These are phyloP conservation scores for Medicago ruthenica DNA, from an alignment of 306 rosid species.

Conservation along the genomic window DNA sequence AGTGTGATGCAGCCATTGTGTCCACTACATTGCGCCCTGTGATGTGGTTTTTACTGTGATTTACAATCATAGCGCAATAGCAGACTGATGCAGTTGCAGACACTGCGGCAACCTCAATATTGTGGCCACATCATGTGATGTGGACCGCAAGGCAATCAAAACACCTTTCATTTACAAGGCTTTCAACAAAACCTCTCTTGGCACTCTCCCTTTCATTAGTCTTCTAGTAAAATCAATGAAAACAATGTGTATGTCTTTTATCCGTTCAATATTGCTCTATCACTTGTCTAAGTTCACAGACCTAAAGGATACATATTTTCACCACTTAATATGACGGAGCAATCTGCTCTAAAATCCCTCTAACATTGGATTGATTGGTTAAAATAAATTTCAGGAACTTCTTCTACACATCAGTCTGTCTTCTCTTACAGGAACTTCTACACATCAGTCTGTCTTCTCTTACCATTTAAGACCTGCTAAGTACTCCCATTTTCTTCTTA, in stretches of 20 bases:
- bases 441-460: background rate
- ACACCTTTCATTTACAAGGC: background rate
- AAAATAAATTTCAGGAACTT: background rate
- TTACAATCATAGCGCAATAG: background rate
- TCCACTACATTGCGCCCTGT: background rate
- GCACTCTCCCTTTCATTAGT: background rate
- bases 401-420: background rate
- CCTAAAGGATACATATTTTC: conserved; percentile 8
- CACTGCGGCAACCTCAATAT: background rate
- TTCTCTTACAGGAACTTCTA: background rate
- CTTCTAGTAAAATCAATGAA: background rate
- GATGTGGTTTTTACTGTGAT: background rate
- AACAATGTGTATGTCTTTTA: background rate
- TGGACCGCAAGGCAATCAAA: background rate
- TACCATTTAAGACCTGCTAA: background rate
- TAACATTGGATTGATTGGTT: background rate
- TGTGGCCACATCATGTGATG: background rate
- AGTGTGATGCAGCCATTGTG: background rate
- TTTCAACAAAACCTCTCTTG: background rate
- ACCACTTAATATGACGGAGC: conserved; percentile 2
- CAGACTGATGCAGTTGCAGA: background rate
- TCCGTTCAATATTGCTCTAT: background rate
- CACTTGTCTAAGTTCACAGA: conserved; percentile 4
- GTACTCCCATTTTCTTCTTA: background rate
- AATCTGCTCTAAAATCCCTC: background rate